phyloP scores from a whole-genome alignment of 202 grass and related monocot genomes.

The Cymbopogon flexuosus region DNA sequence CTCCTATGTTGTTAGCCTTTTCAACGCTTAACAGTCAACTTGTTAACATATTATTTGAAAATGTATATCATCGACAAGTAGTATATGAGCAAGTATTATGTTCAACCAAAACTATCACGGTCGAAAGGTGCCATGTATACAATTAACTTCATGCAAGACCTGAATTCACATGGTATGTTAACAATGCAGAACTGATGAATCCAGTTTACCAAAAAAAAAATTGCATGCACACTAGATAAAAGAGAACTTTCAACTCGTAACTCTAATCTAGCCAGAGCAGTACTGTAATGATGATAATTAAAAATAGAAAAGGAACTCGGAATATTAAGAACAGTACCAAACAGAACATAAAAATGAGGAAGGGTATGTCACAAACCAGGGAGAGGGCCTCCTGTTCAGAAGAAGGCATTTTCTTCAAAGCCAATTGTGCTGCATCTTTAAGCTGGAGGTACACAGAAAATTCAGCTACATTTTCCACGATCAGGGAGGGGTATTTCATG shows the following conservation, averaged over 20 bases:
- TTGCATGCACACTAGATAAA: not conserved
- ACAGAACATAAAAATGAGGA: slow-evolving; percentile 21
- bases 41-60: not conserved
- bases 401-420: slow-evolving; percentile 98
- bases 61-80: not conserved
- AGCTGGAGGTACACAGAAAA: slow-evolving; percentile 54
- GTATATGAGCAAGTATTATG: slow-evolving; percentile 2
- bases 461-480: slow-evolving; percentile 12
- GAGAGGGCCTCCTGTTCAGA: slow-evolving; percentile 95
- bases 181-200: not conserved
- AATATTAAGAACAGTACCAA: not conserved
- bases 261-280: slow-evolving; percentile 20
- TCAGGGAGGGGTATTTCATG: not conserved
- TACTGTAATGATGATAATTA: slow-evolving; percentile 4
- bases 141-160: not conserved
- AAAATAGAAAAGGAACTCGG: slow-evolving; percentile 2
- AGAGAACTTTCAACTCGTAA: not conserved
- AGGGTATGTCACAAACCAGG: slow-evolving; percentile 52
- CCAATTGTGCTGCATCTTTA: slow-evolving; percentile 96
- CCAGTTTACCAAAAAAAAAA: not conserved
- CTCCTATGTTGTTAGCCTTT: not conserved
- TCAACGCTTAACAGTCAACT: not conserved
- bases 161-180: not conserved
- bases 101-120: not conserved
- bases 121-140: not conserved